Conservation (phyloP, 805 yeast species). For the Yarrowia sp. region DNA sequence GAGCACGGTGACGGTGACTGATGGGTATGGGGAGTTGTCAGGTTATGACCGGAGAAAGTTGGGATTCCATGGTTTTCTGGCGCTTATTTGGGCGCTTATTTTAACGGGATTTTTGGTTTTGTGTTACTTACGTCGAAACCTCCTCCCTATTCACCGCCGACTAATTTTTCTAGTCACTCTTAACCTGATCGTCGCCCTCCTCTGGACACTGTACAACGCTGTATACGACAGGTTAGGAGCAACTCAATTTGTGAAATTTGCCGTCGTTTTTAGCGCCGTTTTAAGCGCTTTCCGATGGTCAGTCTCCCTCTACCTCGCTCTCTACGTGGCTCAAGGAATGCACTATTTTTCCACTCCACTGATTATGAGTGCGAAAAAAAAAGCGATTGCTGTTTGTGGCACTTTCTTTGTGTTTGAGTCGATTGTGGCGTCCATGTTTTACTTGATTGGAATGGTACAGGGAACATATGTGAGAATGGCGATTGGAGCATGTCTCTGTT, state of each 20-base stretch:
- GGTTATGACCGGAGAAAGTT: conserved; percentile 25
- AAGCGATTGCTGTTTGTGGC: conserved; percentile 16
- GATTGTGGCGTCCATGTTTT: conserved; percentile 28
- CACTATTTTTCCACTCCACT: conserved; percentile 27
- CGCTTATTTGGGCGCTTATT: not conserved
- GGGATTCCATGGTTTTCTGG: not conserved
- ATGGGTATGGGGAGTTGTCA: conserved; percentile 2
- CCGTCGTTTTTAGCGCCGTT: conserved; percentile 19
- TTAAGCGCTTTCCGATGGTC: conserved; percentile 15
- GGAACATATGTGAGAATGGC: conserved; percentile 32
- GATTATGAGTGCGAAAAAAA: conserved; percentile 13
- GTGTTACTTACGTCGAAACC: not conserved
- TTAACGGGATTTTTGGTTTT: not conserved
- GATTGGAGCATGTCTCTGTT: conserved; percentile 28
- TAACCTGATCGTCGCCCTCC: not conserved
- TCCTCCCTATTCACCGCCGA: conserved; percentile 8
- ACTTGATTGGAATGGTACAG: conserved; percentile 19
- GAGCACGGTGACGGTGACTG: not conserved
- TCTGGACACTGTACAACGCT: conserved; percentile 15
- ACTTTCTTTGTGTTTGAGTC: conserved; percentile 23
- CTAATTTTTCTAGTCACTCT: not conserved
- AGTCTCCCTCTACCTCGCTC: not conserved
- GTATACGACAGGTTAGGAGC: conserved; percentile 6
- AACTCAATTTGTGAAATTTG: not conserved
- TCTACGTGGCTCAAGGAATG: conserved; percentile 26